Evolutionary conservation across 1,139 yeast species (phyloP).

Genomic region (Debaryomyces coudertii): DNA sequence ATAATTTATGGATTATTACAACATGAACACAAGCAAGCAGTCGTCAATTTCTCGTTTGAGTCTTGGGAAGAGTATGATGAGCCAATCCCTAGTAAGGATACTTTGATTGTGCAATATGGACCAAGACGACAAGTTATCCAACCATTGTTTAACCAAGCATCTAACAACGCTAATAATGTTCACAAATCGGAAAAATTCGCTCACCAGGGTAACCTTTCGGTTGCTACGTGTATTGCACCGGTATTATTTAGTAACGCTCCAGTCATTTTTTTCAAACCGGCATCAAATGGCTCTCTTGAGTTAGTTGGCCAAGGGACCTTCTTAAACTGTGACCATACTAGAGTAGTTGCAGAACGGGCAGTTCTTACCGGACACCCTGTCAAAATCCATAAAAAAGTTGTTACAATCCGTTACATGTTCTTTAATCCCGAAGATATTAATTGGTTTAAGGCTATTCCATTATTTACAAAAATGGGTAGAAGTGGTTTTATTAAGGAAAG

Average conservation of each 20-base stretch:
- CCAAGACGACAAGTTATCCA: constrained; percentile 84
- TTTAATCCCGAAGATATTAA: constrained; percentile 87
- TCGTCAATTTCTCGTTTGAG: constrained; percentile 78
- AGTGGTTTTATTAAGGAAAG: constrained; percentile 92
- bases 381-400: constrained; percentile 89
- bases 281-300: constrained; percentile 52
- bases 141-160: constrained; percentile 82
- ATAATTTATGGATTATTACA: constrained; percentile 72
- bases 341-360: constrained; percentile 85
- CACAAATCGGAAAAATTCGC: constrained; percentile 84
- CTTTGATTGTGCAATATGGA: constrained; percentile 87
- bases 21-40: constrained; percentile 86
- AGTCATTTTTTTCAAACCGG: constrained; percentile 64
- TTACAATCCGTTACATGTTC: constrained; percentile 96
- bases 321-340: constrained; percentile 80
- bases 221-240: constrained; percentile 93
- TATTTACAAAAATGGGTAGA: constrained; percentile 90
- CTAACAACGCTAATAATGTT: constrained; percentile 79
- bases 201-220: constrained; percentile 69
- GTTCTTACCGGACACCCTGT: constrained; percentile 93
- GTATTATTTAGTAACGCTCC: constrained; percentile 82
- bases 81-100: constrained; percentile 81
- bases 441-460: constrained; percentile 89
- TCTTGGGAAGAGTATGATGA: constrained; percentile 88
- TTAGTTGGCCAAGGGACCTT: constrained; percentile 90